Evolutionary conservation across 441 rosid genomes (phyloP).

Genomic region (Populus hybrid): DNA sequence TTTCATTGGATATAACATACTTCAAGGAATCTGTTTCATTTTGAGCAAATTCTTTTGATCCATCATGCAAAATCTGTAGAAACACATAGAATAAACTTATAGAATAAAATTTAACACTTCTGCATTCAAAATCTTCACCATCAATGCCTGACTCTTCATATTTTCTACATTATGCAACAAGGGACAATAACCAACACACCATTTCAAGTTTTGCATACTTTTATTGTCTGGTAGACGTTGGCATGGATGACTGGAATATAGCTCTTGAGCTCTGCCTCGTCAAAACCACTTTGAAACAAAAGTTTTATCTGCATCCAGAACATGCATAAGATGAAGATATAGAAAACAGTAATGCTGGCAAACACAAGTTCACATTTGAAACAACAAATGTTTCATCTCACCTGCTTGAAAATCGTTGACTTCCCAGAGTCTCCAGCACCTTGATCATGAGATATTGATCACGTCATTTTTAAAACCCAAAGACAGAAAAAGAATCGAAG

Average conservation of each 20-base stretch:
- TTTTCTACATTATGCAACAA: conserved; percentile 31
- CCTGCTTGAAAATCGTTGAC: conserved; percentile 99
- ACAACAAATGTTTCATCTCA: conserved; percentile 19
- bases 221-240: conserved; percentile 95
- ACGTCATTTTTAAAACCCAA: background rate
- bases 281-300: conserved; percentile 95
- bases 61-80: conserved; percentile 81
- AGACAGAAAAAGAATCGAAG: background rate
- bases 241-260: conserved; percentile 93
- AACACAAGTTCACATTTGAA: background rate
- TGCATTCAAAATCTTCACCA: conserved; percentile 10
- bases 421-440: conserved; percentile 99
- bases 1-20: conserved; percentile 59
- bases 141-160: conserved; percentile 28
- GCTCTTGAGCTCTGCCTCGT: conserved; percentile 82
- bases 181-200: conserved; percentile 76
- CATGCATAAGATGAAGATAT: conserved; percentile 11
- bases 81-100: conserved; percentile 24
- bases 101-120: conserved; percentile 9
- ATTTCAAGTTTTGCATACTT: conserved; percentile 81
- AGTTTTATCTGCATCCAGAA: conserved; percentile 71
- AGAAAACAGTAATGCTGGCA: conserved; percentile 2
- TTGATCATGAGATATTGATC: conserved; percentile 29
- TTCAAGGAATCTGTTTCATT: conserved; percentile 65
- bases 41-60: conserved; percentile 91